Evolutionary conservation across 202 grass and related monocot genomes (phyloP).

Genomic region (Zizania palustris): DNA sequence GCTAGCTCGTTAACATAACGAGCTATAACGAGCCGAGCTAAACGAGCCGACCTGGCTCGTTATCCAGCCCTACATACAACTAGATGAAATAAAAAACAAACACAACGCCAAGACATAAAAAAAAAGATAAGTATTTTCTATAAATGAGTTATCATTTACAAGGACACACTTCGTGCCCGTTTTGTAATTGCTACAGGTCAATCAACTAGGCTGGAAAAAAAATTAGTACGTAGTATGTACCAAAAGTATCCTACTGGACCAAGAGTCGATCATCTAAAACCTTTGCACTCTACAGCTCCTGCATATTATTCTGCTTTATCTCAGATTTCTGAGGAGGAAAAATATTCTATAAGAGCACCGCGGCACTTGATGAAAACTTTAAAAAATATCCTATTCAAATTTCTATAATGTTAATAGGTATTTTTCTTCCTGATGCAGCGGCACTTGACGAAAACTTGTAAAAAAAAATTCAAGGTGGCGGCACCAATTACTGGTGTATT

Average conservation of each 20-base stretch:
- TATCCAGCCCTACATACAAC: no score
- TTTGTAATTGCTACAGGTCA: slow-evolving; percentile 28
- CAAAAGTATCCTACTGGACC: slow-evolving; percentile 16
- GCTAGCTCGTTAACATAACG: no score
- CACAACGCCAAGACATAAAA: not conserved
- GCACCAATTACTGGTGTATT: slow-evolving; percentile 60
- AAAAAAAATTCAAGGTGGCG: slow-evolving; percentile 23
- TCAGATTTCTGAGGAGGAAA: slow-evolving; percentile 2
- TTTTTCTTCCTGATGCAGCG: slow-evolving; percentile 9
- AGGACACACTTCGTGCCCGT: slow-evolving; percentile 22
- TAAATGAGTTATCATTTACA: slow-evolving; percentile 33
- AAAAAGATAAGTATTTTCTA: not conserved
- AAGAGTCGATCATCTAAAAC: slow-evolving; percentile 1
- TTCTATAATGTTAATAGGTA: not conserved
- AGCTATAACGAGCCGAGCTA: no score
- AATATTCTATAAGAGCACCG: not conserved
- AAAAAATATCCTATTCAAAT: not conserved
- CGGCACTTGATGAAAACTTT: not conserved
- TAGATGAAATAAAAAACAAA: not conserved
- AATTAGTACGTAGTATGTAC: slow-evolving; percentile 42
- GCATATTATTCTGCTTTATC: slow-evolving; percentile 18
- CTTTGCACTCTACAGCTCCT: slow-evolving; percentile 9
- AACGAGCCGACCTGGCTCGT: no score
- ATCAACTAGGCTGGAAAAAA: slow-evolving; percentile 1
- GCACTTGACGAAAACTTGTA: slow-evolving; percentile 4